Base-by-base conservation (phyloP, 345 rosid species). In the Euclidium syriacum region DNA sequence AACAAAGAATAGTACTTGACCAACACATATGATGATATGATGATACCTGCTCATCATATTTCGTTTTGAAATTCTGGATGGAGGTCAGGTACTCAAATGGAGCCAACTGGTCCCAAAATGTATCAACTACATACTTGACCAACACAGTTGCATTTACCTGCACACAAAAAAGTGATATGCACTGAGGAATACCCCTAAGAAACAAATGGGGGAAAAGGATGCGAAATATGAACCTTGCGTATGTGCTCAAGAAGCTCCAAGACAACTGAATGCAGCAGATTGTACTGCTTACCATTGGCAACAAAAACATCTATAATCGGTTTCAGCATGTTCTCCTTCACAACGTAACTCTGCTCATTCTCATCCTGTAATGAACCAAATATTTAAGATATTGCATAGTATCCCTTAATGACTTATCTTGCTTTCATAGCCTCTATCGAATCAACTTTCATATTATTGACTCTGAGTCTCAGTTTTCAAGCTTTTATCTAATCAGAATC, bases 201-300 rank as follows among this genome's bases (percentile, higher is more conserved):
- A 47, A 67, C 44, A 52, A 25, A 55, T 17, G 52, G 47, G 47
- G 3, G 35, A 59, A 40, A 56, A 27, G 19, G 6, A 23, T 60
- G 27, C 58, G 12, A 72, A n/a, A 47, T 56, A 62, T 43, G 35
- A 53, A 92, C 98, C 94, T 85, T 88, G 68, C 80, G 75, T 58
- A 92, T 89, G 74, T 74, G 80, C 78, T 89, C 96, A 64, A 92
- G 74, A 70, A 89, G 89, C 64, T 84, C 95, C 61, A 92, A 70
- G 61, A 92, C 77, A 33, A 85, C 83, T 56, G 98, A 86, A 55
- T 75, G 83, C 58, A 87, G 76, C 71, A 92, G 68, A 75, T 92
- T 82, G 76, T 85, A 85, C 14, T 80, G 91, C 41, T 80, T 73
- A 20, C 91, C 95, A 65, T 87, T 79, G 23, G 73, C 77, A 63